These are phyloP conservation scores for Boletus nobilissimus DNA, from an alignment of 1,284 basidiomycete species.

Conservation along the genomic window DNA sequence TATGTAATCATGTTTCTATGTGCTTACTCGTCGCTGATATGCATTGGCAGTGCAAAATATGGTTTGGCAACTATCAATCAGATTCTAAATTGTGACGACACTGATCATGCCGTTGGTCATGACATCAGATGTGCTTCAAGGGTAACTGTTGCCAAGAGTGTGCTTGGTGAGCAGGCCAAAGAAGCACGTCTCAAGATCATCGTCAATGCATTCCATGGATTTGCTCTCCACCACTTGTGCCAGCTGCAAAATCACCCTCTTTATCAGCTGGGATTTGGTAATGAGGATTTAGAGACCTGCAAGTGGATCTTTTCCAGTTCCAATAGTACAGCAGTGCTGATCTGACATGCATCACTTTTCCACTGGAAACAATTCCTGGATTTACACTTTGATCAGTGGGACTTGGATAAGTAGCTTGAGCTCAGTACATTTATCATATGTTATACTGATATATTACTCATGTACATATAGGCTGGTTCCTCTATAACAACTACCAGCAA, in stretches of 20 bases:
- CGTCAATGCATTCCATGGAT: background rate
- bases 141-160: background rate
- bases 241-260: background rate
- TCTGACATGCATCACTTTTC: background rate
- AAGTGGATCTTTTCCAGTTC: background rate
- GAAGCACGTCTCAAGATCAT: background rate
- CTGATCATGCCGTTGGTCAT: background rate
- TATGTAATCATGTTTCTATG: background rate
- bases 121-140: background rate
- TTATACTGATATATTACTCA: too few species aligned
- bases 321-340: background rate
- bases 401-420: background rate
- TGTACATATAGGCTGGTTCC: background rate
- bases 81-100: background rate
- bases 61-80: background rate
- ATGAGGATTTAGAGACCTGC: conserved; percentile 1
- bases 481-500: background rate
- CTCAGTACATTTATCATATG: background rate
- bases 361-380: background rate
- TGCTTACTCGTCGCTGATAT: background rate
- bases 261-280: background rate
- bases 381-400: conserved; percentile 4
- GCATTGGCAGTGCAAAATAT: background rate
- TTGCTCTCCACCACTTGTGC: background rate
- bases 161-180: background rate